Conservation (phyloP, 73 alveolate species). For the Tetrahymena borealis region DNA sequence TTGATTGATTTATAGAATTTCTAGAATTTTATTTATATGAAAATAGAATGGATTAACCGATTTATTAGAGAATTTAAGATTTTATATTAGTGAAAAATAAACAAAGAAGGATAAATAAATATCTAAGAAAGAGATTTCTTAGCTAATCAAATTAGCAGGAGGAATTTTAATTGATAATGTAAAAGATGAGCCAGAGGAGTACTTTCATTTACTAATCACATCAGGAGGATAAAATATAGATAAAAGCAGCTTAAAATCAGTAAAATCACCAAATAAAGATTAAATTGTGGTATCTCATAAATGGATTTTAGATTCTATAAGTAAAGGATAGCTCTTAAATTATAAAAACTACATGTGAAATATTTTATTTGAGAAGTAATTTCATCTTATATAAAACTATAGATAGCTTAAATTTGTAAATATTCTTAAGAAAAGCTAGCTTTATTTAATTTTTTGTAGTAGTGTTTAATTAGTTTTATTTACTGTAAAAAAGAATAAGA, state of each 20-base stretch:
- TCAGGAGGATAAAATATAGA: not conserved
- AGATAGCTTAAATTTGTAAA: no score
- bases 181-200: not conserved
- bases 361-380: no score
- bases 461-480: no score
- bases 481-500: no score
- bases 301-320: not conserved
- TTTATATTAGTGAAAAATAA: not conserved
- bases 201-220: not conserved
- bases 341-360: not conserved
- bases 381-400: no score
- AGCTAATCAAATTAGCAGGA: not conserved
- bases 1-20: not conserved
- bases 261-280: not conserved
- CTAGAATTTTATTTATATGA: not conserved
- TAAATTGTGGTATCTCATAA: not conserved
- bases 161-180: not conserved
- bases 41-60: not conserved
- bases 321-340: not conserved
- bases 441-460: no score
- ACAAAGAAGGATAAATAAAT: not conserved
- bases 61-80: not conserved
- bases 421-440: no score
- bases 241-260: not conserved
- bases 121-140: not conserved